Conservation (phyloP, 345 rosid genomes). For the Noccaea caerulescens region DNA sequence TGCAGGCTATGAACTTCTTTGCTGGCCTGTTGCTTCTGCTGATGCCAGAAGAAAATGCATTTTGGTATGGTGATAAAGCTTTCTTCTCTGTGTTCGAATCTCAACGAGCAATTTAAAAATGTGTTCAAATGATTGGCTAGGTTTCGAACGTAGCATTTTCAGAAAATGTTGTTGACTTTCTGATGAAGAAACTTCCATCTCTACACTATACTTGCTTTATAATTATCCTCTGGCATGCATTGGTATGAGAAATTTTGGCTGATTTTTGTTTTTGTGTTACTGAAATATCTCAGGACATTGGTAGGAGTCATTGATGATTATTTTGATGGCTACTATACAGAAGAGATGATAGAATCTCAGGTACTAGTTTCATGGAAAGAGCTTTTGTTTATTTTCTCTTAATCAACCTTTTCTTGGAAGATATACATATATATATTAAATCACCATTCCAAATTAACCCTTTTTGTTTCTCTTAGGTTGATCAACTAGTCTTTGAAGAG, state of each 20-base stretch:
- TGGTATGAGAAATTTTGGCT: no score
- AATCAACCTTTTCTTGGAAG: not conserved
- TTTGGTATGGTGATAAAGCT: conserved; percentile 70
- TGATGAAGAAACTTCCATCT: not conserved
- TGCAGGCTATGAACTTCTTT: conserved; percentile 99
- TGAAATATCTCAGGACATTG: conserved; percentile 66
- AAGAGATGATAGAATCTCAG: conserved; percentile 97
- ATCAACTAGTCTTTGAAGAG: conserved; percentile 97
- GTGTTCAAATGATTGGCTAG: no score
- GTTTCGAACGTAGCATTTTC: no score
- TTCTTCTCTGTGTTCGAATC: no score
- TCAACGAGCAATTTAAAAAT: no score
- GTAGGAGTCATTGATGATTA: conserved; percentile 91
- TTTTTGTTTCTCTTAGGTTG: conserved; percentile 62
- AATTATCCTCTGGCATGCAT: not conserved
- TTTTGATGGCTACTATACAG: conserved; percentile 89
- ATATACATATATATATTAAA: not conserved
- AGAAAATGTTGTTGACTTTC: no score
- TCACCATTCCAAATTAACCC: not conserved
- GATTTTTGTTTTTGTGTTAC: conserved; percentile 34
- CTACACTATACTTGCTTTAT: not conserved
- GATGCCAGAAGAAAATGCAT: conserved; percentile 99
- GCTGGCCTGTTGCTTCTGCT: conserved; percentile 92
- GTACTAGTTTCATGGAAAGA: conserved; percentile 43
- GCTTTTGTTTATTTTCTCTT: conserved; percentile 11